A percentile compares a stretch with the other conserved stretches of the same genome.
phyloP scores from a whole-genome alignment of 2,329 filamentous ascomycete genomes.

The Penicillium olsonii region DNA sequence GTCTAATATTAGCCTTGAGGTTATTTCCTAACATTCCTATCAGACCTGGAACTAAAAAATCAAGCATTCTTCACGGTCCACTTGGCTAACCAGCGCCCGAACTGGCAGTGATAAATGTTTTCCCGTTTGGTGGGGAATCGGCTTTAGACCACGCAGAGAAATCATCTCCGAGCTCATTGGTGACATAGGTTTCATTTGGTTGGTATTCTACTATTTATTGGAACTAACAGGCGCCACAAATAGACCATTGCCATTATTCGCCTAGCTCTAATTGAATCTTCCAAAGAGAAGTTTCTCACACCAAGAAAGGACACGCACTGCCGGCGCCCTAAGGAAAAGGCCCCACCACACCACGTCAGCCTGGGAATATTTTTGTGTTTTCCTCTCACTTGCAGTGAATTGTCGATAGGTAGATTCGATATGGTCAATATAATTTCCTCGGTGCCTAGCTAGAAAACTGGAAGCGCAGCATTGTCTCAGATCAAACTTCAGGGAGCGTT shows the following conservation, averaged over 20 bases:
- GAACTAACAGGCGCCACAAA: neutral
- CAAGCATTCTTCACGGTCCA: neutral
- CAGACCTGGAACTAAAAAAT: neutral
- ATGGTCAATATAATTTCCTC: neutral
- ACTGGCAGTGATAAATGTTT: neutral
- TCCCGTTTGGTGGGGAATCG: neutral
- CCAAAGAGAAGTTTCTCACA: neutral
- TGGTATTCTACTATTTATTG: neutral
- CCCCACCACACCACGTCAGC: slow-evolving; percentile 25
- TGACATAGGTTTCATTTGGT: neutral
- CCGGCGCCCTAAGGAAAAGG: slow-evolving; percentile 4
- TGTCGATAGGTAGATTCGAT: neutral
- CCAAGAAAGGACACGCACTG: slow-evolving; percentile 15
- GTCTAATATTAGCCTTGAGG: too few relatives aligned
- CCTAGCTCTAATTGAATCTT: neutral
- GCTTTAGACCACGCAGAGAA: slow-evolving; percentile 2
- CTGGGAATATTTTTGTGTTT: slow-evolving; percentile 1
- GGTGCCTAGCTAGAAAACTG: neutral
- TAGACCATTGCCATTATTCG: neutral
- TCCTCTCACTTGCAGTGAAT: neutral
- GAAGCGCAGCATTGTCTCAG: neutral
- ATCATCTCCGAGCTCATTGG: slow-evolving; percentile 6
- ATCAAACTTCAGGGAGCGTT: neutral
- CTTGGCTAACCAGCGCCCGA: neutral
- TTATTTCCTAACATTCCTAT: too few relatives aligned